Base-by-base conservation (phyloP, 352 stramenopile species). In the Pythium rhizo-oryzae region DNA sequence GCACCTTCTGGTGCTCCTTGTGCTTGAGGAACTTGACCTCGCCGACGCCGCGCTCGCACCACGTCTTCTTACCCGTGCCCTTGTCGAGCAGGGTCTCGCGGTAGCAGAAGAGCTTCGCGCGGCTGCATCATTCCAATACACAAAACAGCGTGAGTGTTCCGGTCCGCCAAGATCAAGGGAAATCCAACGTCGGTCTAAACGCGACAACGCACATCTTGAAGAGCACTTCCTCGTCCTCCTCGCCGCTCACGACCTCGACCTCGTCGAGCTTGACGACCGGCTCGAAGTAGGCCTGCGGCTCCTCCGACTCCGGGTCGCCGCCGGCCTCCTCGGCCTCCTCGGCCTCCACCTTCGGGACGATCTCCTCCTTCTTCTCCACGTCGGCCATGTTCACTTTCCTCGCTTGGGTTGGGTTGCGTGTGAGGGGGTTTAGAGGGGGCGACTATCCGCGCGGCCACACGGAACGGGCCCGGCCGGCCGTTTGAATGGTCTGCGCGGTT, bases 11-110 rank as follows among this genome's bases (percentile, higher is more conserved):
- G 75, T 90, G 79, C 70, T 98, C 93, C 79, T 96, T 97, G 90
- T 99, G 97, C 81, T 98, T 97, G 64, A 99, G 87, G 80, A 99
- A 98, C 61, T 96, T 96, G 57, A 97, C 90, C 59, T 99, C 94
- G 49, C 97, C 97, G 60, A 99, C 96, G 41, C 97, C 97, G 69
- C 97, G 91, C 80, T 99, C 97, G 65, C 92, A 96, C 97, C 97
- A 99, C 59, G 94, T 87, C 82, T 99, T 99, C 65, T 97, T 98
- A 44, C 97, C 97, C 47, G 96, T 98, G 49, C 97, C 97, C 82
- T 99, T 98, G 85, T 99, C 95, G 33, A 99, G 82, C 39, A 99
- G 77, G 51, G 97, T 98, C 81, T 99, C 97, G 47, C 96, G 93
- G 85, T 95, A 99, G 69, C 97, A 89, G 73, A 99, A 99, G 0